These are phyloP conservation scores for Pseudocercospora cruenta DNA, from an alignment of 2,329 filamentous ascomycete genomes.

Conservation along the genomic window DNA sequence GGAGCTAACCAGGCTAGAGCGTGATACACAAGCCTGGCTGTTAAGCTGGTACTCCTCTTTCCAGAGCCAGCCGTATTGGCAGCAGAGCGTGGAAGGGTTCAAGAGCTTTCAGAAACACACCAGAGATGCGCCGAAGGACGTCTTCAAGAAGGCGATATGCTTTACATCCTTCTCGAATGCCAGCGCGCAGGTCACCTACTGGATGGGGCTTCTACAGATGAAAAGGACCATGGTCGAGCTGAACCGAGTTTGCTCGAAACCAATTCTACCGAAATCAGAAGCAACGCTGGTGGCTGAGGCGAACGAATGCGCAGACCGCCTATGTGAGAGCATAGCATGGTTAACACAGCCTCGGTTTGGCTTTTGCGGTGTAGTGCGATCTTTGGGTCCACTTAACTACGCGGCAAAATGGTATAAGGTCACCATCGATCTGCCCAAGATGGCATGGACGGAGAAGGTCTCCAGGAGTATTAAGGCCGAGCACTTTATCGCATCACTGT, in stretches of 20 bases:
- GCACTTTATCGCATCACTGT: not conserved
- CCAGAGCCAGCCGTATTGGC: slow-evolving; percentile 10
- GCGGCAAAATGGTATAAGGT: slow-evolving; percentile 11
- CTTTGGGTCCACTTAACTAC: slow-evolving; percentile 10
- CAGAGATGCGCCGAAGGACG: not conserved
- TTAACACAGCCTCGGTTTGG: slow-evolving; percentile 11
- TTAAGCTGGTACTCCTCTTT: slow-evolving; percentile 14
- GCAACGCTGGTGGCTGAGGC: slow-evolving; percentile 11
- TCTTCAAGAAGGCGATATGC: slow-evolving; percentile 3
- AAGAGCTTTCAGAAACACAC: not conserved
- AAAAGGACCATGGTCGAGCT: slow-evolving; percentile 12
- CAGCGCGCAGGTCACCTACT: slow-evolving; percentile 14
- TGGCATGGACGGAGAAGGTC: slow-evolving; percentile 10
- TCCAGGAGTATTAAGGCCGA: not conserved
- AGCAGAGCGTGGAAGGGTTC: slow-evolving; percentile 1
- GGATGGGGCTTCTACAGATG: slow-evolving; percentile 11
- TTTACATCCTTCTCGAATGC: slow-evolving; percentile 14
- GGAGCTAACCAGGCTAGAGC: slow-evolving; percentile 6
- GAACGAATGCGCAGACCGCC: slow-evolving; percentile 11
- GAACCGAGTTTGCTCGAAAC: not conserved
- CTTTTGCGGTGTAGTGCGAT: slow-evolving; percentile 13
- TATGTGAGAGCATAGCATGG: slow-evolving; percentile 13
- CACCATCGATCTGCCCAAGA: slow-evolving; percentile 3
- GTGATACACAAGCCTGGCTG: slow-evolving; percentile 10
- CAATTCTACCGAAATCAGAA: slow-evolving; percentile 11